Conservation (phyloP, 2,329 filamentous ascomycete genomes). For the Venturia effusa region DNA sequence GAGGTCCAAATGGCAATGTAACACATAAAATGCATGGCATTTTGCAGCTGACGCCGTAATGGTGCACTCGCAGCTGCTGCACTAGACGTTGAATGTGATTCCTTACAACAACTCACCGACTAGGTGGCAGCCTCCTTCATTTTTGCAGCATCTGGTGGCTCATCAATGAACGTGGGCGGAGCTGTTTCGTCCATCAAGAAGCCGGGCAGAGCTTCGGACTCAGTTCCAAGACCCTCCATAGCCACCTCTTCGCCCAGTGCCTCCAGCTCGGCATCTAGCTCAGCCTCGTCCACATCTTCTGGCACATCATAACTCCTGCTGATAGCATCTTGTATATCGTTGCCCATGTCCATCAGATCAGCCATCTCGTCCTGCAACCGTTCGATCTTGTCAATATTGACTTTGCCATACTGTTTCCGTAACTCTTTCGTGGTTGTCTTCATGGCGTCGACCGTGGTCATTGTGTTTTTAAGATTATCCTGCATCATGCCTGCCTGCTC, state of each 20-base stretch:
- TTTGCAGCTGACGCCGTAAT: background rate
- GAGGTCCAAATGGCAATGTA: background rate
- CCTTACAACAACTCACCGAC: background rate
- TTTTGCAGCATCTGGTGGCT: constrained; percentile 66
- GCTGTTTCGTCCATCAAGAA: constrained; percentile 79
- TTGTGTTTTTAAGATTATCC: constrained; percentile 95
- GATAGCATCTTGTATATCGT: constrained; percentile 95
- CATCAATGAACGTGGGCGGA: constrained; percentile 82
- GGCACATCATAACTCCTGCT: constrained; percentile 86
- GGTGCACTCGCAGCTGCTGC: background rate
- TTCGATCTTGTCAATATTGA: constrained; percentile 96
- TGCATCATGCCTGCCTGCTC: constrained; percentile 97
- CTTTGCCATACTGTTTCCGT: constrained; percentile 89
- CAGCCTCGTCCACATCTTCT: constrained; percentile 92
- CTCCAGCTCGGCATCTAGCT: constrained; percentile 92
- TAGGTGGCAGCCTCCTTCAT: constrained; percentile 62
- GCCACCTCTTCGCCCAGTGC: constrained; percentile 91
- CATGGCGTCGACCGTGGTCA: constrained; percentile 96
- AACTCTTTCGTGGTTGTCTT: constrained; percentile 93
- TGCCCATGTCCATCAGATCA: constrained; percentile 91
- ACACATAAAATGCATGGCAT: background rate
- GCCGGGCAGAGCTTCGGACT: constrained; percentile 56
- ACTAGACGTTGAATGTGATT: background rate
- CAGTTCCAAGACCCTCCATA: constrained; percentile 54
- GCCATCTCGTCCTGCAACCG: constrained; percentile 98